Evolutionary conservation across 495 filamentous ascomycete genomes (phyloP).

Genomic region (Penicillium paxilli): DNA sequence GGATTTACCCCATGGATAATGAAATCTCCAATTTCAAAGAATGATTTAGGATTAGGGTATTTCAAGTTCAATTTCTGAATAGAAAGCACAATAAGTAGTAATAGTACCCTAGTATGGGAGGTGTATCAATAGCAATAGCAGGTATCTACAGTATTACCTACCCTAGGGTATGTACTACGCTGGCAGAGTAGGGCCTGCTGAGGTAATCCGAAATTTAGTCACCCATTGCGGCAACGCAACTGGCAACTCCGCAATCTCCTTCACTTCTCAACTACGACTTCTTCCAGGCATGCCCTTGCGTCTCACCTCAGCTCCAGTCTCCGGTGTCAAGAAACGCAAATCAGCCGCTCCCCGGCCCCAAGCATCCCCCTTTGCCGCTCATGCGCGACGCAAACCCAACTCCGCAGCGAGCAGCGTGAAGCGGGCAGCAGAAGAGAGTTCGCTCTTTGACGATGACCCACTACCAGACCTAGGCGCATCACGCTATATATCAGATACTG

Average conservation of each 20-base stretch:
- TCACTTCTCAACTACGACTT: background rate
- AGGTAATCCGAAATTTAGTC: slow-evolving; percentile 9
- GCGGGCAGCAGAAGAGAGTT: slow-evolving; percentile 38
- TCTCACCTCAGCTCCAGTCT: slow-evolving; percentile 46
- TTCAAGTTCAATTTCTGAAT: no score
- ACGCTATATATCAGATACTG: slow-evolving; percentile 42
- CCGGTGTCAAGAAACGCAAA: slow-evolving; percentile 45
- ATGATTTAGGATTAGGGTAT: no score
- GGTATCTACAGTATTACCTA: no score
- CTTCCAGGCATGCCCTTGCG: slow-evolving; percentile 42
- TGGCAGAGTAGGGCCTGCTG: no score
- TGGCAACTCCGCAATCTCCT: background rate
- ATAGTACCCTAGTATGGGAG: no score
- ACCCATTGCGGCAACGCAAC: background rate
- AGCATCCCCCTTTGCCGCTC: slow-evolving; percentile 50
- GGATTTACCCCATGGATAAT: no score
- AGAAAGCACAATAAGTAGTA: no score
- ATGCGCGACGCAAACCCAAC: slow-evolving; percentile 59
- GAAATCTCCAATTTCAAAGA: no score
- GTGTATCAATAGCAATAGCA: no score
- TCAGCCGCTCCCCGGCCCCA: slow-evolving; percentile 23
- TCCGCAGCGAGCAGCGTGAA: slow-evolving; percentile 31
- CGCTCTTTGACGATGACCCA: slow-evolving; percentile 32
- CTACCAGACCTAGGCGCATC: slow-evolving; percentile 42
- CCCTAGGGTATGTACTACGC: background rate